Evolutionary conservation across 257 asterid species (phyloP).

Genomic region (Solanum peruvianum): DNA sequence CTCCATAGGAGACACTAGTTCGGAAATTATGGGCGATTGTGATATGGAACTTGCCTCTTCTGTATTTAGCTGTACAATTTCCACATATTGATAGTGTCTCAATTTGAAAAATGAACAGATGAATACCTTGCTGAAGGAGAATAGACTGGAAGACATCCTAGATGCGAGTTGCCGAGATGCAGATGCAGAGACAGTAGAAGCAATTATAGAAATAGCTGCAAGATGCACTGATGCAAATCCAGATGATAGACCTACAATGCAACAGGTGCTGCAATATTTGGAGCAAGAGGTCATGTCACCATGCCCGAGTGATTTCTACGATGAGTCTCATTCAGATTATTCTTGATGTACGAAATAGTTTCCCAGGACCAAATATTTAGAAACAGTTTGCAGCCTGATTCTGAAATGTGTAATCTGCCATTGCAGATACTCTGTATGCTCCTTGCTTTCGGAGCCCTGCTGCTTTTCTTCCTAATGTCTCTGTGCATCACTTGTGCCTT

Average conservation of each 20-base stretch:
- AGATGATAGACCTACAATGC: slow-evolving; percentile 85
- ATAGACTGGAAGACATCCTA: slow-evolving; percentile 53
- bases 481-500: not conserved
- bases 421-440: not conserved
- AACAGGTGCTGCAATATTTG: slow-evolving; percentile 70
- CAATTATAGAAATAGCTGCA: slow-evolving; percentile 69
- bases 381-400: not conserved
- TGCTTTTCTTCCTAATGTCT: not conserved
- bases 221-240: slow-evolving; percentile 82
- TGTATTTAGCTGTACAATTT: not conserved
- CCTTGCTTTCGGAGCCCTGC: not conserved
- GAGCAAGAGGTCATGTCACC: slow-evolving; percentile 98
- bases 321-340: slow-evolving; percentile 80
- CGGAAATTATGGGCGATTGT: no score
- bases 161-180: slow-evolving; percentile 67
- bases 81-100: not conserved
- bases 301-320: slow-evolving; percentile 61
- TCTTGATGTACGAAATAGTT: slow-evolving; percentile 15
- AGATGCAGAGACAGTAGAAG: slow-evolving; percentile 74
- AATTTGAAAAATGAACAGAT: slow-evolving; percentile 26
- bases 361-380: not conserved
- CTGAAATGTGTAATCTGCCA: not conserved
- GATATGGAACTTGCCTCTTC: not conserved
- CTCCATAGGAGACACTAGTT: not conserved
- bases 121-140: slow-evolving; percentile 60